phyloP scores from a whole-genome alignment of 2,329 filamentous ascomycete species.

The Fusarium pininemorale region DNA sequence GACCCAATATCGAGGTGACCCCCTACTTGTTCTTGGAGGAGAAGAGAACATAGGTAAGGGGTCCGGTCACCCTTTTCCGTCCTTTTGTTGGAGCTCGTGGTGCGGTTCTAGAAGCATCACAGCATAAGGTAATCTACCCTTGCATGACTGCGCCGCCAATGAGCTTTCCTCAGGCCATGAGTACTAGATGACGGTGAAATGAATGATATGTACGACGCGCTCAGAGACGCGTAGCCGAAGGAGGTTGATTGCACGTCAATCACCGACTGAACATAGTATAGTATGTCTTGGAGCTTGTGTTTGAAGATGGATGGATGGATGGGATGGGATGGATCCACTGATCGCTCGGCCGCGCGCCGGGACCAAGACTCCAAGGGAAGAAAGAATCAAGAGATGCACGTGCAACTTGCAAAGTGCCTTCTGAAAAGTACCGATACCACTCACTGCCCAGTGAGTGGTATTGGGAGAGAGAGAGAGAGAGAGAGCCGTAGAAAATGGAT shows the following conservation, averaged over 20 bases:
- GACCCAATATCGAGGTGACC: constrained; percentile 12
- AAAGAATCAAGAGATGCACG: constrained; percentile 30
- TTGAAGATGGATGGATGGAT: constrained; percentile 5
- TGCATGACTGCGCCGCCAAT: constrained; percentile 35
- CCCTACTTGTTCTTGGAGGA: constrained; percentile 30
- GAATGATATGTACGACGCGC: constrained; percentile 20
- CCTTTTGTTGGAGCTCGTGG: constrained; percentile 28
- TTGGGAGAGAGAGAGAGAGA: background rate
- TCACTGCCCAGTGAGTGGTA: constrained; percentile 23
- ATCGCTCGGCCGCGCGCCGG: constrained; percentile 33
- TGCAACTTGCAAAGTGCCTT: constrained; percentile 13
- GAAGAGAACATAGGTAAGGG: background rate
- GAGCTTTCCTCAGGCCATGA: constrained; percentile 6
- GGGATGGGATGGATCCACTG: constrained; percentile 27
- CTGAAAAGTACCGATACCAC: constrained; percentile 37
- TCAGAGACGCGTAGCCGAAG: constrained; percentile 21
- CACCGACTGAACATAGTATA: background rate
- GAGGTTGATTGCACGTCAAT: constrained; percentile 20
- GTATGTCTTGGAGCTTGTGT: background rate
- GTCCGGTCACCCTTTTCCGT: constrained; percentile 5
- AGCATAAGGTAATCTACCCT: constrained; percentile 37
- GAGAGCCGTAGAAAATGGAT: constrained; percentile 2
- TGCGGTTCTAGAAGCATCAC: constrained; percentile 35
- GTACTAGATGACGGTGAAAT: constrained; percentile 24
- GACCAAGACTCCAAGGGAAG: constrained; percentile 5